A percentile compares a stretch with the other conserved stretches of the same genome.
These are phyloP conservation scores for Ophiostoma sp. DNA, from an alignment of 2,329 filamentous ascomycete species.

Conservation along the genomic window DNA sequence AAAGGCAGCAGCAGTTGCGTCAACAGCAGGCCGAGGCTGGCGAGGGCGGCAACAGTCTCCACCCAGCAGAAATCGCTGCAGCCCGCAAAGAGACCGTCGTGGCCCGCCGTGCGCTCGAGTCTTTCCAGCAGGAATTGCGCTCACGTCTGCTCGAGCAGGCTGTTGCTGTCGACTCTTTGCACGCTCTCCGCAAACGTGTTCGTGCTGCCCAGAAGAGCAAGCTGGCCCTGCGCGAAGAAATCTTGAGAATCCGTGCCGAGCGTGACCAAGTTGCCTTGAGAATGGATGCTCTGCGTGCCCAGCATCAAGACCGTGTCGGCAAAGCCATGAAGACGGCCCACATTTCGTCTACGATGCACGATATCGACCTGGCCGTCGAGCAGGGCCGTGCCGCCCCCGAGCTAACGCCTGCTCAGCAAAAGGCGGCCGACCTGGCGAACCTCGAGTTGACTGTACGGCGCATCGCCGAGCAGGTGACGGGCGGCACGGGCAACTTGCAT, in stretches of 20 bases:
- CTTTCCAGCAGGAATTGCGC: constrained; percentile 59
- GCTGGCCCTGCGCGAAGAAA: constrained; percentile 57
- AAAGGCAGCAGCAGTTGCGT: constrained; percentile 35
- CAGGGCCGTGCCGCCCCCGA: constrained; percentile 48
- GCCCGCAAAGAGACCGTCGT: constrained; percentile 55
- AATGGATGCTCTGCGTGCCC: constrained; percentile 63
- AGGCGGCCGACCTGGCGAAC: constrained; percentile 54
- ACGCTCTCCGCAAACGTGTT: constrained; percentile 59
- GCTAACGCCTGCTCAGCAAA: constrained; percentile 46
- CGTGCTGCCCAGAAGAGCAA: constrained; percentile 59
- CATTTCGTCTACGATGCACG: constrained; percentile 60
- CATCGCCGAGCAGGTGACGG: constrained; percentile 56
- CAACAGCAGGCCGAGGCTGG: constrained; percentile 38
- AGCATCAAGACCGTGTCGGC: constrained; percentile 57
- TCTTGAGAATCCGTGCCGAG: constrained; percentile 60
- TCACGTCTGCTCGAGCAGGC: constrained; percentile 60
- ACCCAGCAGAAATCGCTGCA: constrained; percentile 33
- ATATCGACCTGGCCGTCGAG: constrained; percentile 58
- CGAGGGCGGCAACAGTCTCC: constrained; percentile 36
- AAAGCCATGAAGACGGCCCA: constrained; percentile 53
- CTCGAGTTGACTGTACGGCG: constrained; percentile 59
- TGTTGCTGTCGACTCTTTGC: constrained; percentile 60
- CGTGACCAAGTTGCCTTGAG: constrained; percentile 62
- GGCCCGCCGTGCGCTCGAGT: constrained; percentile 58
- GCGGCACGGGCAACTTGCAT: constrained; percentile 45